Base-by-base conservation (phyloP, 306 rosid genomes). In the Cucurbita moschata region DNA sequence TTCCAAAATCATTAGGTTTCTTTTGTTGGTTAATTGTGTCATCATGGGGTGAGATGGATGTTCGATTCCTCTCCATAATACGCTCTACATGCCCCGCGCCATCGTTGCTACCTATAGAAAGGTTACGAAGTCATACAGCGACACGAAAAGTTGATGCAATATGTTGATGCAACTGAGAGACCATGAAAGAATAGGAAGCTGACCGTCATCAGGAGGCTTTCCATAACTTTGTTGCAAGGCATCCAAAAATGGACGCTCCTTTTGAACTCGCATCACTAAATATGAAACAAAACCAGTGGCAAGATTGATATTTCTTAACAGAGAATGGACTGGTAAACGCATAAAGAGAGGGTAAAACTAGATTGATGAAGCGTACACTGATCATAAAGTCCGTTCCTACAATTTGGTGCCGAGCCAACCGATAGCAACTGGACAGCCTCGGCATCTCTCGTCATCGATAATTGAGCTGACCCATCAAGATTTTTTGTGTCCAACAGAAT, bases 341-440 rank as follows among this genome's bases (percentile, higher is more conserved):
- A 46, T 66, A 80, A 73, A 54, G 16, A 74, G 44, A 71, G 11
- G 21, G 62, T 7, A 21, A 14, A 47, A 47, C 16, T 23, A 55
- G 54, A 80, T 75, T 10, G 11, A 19, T 21, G 30, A 54, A 76
- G 13, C 72, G 9, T 72, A 90, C 98, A 58, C 71, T 92, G 96
- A 78, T 92, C 91, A 71, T 78, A 90, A 74, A 88, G 86, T 40
- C 87, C 78, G 71, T 83, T 80, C 83, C 96, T 73, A 78, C 86
- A 88, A 80, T 85, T 86, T 16, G 89, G 88, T 23, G 73, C 75
- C 8, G 85, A 85, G 79, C 93, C 96, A 80, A 86, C 96, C 60
- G 80, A 82, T 23, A 88, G 81, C 90, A 90, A 80, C 84, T 88
- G 92, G 46, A 93, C 92, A 66, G 96, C 96, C 79, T 93, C 96